These are phyloP conservation scores for Yamadazyma laniorum DNA, from an alignment of 805 yeast species.

Conservation along the genomic window DNA sequence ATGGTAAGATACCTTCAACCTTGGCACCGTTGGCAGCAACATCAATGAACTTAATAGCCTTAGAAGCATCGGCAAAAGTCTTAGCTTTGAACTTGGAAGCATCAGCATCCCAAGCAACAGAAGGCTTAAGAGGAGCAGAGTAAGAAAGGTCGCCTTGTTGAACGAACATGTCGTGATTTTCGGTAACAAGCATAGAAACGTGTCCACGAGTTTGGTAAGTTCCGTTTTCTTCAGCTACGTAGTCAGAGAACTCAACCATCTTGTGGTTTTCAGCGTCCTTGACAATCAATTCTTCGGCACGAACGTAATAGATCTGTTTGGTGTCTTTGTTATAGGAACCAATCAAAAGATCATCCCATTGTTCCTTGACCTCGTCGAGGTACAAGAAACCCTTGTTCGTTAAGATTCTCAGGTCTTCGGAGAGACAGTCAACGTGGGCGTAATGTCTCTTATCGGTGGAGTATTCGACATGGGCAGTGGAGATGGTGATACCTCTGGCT, in stretches of 20 bases:
- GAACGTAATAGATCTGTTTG: slow-evolving; percentile 1
- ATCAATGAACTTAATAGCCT: neutral
- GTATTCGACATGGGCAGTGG: slow-evolving; percentile 97
- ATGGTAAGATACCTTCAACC: too few relatives aligned
- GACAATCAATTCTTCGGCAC: slow-evolving; percentile 4
- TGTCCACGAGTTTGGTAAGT: neutral
- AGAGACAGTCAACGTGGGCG: slow-evolving; percentile 84
- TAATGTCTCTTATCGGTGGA: slow-evolving; percentile 94
- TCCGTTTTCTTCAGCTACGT: too few relatives aligned
- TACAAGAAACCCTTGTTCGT: slow-evolving; percentile 8
- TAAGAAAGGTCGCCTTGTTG: too few relatives aligned
- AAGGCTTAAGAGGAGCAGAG: too few relatives aligned
- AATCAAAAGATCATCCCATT: slow-evolving; percentile 4
- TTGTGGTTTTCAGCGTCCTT: slow-evolving; percentile 7
- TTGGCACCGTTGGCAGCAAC: neutral
- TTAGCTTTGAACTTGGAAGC: neutral
- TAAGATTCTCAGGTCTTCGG: slow-evolving; percentile 69
- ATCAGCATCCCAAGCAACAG: too few relatives aligned
- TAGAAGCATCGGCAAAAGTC: slow-evolving; percentile 1
- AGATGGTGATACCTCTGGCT: slow-evolving; percentile 98
- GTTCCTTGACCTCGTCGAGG: neutral
- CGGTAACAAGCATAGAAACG: slow-evolving; percentile 6
- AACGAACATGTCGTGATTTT: slow-evolving; percentile 7
- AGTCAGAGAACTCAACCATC: slow-evolving; percentile 10
- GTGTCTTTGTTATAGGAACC: slow-evolving; percentile 1